Conservation (phyloP, 257 asterid species). For the Forsythia suspensa region DNA sequence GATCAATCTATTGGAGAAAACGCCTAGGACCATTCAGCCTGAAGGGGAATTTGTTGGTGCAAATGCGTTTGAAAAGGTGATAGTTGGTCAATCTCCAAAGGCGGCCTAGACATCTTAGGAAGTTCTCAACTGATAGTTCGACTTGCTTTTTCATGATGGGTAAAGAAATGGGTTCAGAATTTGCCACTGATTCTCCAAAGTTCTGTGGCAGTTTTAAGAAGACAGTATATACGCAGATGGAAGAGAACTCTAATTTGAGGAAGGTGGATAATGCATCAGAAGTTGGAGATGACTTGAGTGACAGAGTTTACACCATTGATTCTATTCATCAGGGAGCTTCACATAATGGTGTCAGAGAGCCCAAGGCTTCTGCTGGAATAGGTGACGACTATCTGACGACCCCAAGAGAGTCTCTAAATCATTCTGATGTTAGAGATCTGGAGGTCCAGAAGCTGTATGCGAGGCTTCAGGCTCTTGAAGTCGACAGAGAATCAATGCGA, state of each 20-base stretch:
- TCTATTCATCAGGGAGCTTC: constrained; percentile 65
- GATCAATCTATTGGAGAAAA: constrained; percentile 78
- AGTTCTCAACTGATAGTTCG: constrained; percentile 57
- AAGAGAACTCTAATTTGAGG: constrained; percentile 47
- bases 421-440: constrained; percentile 50
- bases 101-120: constrained; percentile 52
- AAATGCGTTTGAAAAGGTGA: constrained; percentile 66
- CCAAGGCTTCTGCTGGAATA: constrained; percentile 51
- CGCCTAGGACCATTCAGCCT: constrained; percentile 60
- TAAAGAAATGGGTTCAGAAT: constrained; percentile 51
- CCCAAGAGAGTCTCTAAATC: constrained; percentile 46
- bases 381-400: constrained; percentile 56
- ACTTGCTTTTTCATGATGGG: constrained; percentile 43
- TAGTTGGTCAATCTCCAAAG: constrained; percentile 84
- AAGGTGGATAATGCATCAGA: constrained; percentile 57
- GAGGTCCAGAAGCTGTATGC: constrained; percentile 81
- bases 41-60: constrained; percentile 39
- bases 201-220: constrained; percentile 54
- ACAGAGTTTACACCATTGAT: constrained; percentile 86
- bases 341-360: constrained; percentile 32
- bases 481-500: constrained; percentile 98
- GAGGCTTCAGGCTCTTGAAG: constrained; percentile 94
- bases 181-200: constrained; percentile 55
- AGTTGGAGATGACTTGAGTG: constrained; percentile 66
- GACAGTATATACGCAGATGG: constrained; percentile 45